Evolutionary conservation across 164 flowering plant species (phyloP).

Genomic region (Umbellularia californica): DNA sequence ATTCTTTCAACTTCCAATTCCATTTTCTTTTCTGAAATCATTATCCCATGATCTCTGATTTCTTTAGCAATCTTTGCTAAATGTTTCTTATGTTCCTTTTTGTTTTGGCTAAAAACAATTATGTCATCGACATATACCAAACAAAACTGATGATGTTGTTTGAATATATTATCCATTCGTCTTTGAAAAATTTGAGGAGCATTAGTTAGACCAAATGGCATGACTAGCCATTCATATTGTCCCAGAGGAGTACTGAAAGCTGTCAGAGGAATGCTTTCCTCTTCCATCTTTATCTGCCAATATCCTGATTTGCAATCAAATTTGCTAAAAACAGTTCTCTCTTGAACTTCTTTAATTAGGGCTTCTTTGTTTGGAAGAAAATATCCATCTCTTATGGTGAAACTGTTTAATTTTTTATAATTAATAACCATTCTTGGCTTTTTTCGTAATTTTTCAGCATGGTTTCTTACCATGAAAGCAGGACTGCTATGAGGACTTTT

Average conservation of each 20-base stretch:
- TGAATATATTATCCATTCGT: not conserved
- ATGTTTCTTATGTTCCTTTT: not conserved
- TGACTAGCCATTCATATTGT: not conserved
- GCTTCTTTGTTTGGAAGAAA: not conserved
- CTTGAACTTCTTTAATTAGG: not conserved
- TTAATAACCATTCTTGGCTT: conserved; percentile 3
- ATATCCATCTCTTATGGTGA: not conserved
- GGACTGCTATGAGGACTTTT: not conserved
- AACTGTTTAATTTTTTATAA: not conserved
- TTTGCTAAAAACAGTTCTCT: not conserved
- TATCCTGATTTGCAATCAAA: not conserved
- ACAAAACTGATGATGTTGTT: not conserved
- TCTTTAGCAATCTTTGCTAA: not conserved
- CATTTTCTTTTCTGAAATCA: not conserved
- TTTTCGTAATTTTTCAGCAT: not conserved
- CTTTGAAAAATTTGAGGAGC: not conserved
- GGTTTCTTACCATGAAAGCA: conserved; percentile 1
- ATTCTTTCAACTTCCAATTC: not conserved
- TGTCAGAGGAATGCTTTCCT: too few relatives aligned
- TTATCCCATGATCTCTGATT: not conserved
- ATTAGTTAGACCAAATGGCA: not conserved
- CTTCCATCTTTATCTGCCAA: too few relatives aligned
- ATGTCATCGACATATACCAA: not conserved
- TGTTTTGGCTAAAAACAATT: not conserved
- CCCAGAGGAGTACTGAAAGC: too few relatives aligned